Evolutionary conservation across 108 stramenopile genomes (phyloP).

Genomic region (Fragilaria crotonensis): DNA sequence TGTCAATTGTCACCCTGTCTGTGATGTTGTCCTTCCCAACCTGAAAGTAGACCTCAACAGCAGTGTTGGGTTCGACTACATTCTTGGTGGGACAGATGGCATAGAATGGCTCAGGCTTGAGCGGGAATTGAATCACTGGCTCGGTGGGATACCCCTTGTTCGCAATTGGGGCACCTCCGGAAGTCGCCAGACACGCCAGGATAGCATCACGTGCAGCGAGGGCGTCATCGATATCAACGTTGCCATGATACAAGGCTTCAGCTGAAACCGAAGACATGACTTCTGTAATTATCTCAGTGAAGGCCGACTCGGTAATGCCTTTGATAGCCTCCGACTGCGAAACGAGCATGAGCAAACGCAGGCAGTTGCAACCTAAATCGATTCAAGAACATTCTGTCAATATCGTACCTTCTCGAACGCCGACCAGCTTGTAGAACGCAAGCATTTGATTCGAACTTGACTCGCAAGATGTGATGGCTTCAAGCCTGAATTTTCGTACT

Average conservation of each 20-base stretch:
- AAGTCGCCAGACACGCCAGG: constrained; percentile 16
- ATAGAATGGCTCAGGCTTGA: constrained; percentile 5
- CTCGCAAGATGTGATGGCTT: constrained; percentile 43
- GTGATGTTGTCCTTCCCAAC: constrained; percentile 60
- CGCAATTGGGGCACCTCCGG: constrained; percentile 32
- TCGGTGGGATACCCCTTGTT: constrained; percentile 54
- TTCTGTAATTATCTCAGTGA: constrained; percentile 32
- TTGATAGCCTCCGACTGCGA: constrained; percentile 34
- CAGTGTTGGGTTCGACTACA: constrained; percentile 60
- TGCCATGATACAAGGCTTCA: constrained; percentile 69
- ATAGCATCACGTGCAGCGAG: constrained; percentile 33
- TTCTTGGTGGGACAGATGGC: constrained; percentile 50
- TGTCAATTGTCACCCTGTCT: constrained; percentile 59
- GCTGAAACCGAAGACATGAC: constrained; percentile 43
- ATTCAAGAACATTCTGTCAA: not conserved
- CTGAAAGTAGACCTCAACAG: constrained; percentile 81
- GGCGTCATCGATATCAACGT: constrained; percentile 45
- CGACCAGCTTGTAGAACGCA: constrained; percentile 52
- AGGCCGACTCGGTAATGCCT: constrained; percentile 30
- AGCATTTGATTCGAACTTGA: constrained; percentile 50
- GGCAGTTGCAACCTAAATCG: not conserved
- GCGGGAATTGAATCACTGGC: constrained; percentile 39
- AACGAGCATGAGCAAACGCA: not conserved
- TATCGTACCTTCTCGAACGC: constrained; percentile 31
- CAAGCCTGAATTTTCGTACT: constrained; percentile 59